Conservation (phyloP, 495 filamentous ascomycete genomes). For the Talaromyces ruber region DNA sequence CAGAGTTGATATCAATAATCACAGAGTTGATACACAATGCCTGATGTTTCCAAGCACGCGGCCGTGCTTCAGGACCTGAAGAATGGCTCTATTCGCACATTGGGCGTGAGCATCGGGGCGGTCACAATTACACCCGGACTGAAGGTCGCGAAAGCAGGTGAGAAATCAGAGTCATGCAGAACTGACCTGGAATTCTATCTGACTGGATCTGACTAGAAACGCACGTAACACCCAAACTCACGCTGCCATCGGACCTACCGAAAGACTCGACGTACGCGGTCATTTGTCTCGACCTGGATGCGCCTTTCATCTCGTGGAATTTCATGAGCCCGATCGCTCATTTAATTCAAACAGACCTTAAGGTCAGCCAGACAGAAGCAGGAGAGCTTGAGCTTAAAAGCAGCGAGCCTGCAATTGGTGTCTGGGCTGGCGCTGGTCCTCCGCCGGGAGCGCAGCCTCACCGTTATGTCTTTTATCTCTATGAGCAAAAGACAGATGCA, state of each 20-base stretch:
- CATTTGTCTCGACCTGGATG: slow-evolving; percentile 42
- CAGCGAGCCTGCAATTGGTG: slow-evolving; percentile 25
- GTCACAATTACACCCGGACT: neutral
- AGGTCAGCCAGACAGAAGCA: slow-evolving; percentile 5
- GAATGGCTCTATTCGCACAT: neutral
- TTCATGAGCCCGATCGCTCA: slow-evolving; percentile 33
- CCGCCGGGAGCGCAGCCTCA: slow-evolving; percentile 42
- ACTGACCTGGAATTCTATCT: no score
- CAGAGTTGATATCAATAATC: no score
- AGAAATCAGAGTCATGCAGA: no score
- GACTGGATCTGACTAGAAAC: neutral
- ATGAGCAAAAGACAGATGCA: slow-evolving; percentile 38
- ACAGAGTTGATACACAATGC: neutral
- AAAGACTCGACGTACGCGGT: slow-evolving; percentile 25
- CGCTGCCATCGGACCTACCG: neutral
- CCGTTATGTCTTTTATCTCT: slow-evolving; percentile 50
- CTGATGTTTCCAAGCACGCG: neutral
- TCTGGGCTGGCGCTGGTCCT: slow-evolving; percentile 43
- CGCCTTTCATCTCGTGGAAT: slow-evolving; percentile 40
- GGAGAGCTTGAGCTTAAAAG: slow-evolving; percentile 5
- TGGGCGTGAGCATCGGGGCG: neutral
- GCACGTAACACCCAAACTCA: neutral
- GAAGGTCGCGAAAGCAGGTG: neutral
- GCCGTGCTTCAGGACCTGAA: neutral
- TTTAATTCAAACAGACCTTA: slow-evolving; percentile 40